Base-by-base conservation (phyloP, 2,329 filamentous ascomycete species). In the Calonectria crousiana region DNA sequence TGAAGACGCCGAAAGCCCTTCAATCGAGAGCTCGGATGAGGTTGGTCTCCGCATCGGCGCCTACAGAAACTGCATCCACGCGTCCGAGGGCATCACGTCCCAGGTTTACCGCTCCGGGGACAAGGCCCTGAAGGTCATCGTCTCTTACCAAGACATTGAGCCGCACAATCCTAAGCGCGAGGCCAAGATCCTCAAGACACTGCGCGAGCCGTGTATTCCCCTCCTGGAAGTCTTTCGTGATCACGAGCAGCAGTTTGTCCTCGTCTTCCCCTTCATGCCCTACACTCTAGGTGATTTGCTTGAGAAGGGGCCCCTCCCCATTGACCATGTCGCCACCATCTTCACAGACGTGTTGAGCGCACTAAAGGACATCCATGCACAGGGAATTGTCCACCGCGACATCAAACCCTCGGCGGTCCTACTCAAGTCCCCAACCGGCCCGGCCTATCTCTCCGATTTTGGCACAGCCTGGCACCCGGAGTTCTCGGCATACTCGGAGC, bases 371-470 rank as follows among this genome's bases (percentile, higher is more conserved):
- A 87, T 98, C 2, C 97, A 99, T 82, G 78, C 84, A 10, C 86
- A 91, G 30, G 93, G 92, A 10, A 95, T 99, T 72, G 93, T 99
- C 69, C 97, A 99, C 83, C 93, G 97, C 71, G 97, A 99, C 82
- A 87, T 99, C 82, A 99, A 99, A 82, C 97, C 97, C 0, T 95
- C 95, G 0, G 98, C 98, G 68, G 90, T 99, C 44, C 88, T 98
- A 11, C 89, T 98, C 58, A 87, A 89, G 52, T 91, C 93, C 0
- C 86, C 90, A 0, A 86, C 89, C 8, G 94, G 94, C 0, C 94
- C 95, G 6, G 95, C 94, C 4, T 94, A 93, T 78, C 89, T 99
- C 3, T 92, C 95, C 44, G 97, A 99, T 84, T 98, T 99, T 85
- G 96, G 97, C 66, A 97, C 97, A 49, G 92, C 96, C 11, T 98